Percentiles rank a stretch among this genome's conserved stretches.
phyloP scores from a whole-genome alignment of 2,329 filamentous ascomycete species.

The Diaporthe caulivora region DNA sequence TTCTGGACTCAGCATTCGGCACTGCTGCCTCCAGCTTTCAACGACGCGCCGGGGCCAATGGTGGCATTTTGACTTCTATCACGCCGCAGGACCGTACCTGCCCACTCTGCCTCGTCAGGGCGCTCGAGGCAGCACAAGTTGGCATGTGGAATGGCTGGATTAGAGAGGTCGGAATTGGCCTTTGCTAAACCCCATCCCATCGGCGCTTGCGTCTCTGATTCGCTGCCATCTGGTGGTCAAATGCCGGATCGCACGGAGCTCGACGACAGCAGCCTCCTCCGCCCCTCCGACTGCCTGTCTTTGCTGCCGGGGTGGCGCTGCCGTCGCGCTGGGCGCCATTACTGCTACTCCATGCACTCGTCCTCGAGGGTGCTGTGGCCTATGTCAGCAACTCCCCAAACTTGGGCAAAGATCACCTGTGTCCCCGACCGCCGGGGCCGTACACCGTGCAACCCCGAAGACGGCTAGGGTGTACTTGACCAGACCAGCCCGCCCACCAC shows the following conservation, averaged over 20 bases:
- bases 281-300: constrained; percentile 4
- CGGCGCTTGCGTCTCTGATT: constrained; percentile 16
- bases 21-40: background rate
- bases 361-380: background rate
- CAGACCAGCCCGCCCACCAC: background rate
- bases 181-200: background rate
- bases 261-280: background rate
- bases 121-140: background rate
- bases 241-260: constrained; percentile 26
- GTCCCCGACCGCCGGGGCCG: constrained; percentile 10
- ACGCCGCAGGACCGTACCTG: background rate
- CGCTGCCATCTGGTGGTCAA: background rate
- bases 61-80: background rate
- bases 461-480: background rate
- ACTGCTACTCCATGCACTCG: background rate
- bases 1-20: background rate
- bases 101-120: background rate
- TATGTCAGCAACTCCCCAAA: constrained; percentile 18
- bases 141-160: constrained; percentile 15
- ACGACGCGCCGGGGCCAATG: background rate
- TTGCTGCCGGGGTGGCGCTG: background rate
- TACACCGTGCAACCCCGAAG: constrained; percentile 14
- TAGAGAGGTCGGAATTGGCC: constrained; percentile 3
- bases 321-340: background rate
- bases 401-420: constrained; percentile 17